Base-by-base conservation (phyloP, 139 green algal species). In the Dunaliella primolecta region DNA sequence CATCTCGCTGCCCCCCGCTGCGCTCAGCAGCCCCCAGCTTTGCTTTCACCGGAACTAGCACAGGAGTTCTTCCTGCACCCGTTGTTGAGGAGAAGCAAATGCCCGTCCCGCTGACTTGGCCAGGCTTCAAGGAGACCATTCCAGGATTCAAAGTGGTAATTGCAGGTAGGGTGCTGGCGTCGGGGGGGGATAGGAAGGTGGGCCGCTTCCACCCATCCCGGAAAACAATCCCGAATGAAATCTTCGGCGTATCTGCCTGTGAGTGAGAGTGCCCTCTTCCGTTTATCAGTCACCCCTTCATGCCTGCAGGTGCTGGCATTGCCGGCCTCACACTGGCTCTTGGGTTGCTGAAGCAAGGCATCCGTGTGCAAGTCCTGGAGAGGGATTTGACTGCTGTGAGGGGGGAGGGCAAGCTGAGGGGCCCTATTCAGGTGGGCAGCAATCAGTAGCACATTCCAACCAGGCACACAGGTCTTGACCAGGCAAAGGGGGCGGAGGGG, bases 401-500 rank as follows among this genome's bases (percentile, higher is more conserved):
- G 0, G 95, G 95, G 3, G 95, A 98, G 89, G 95, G 95, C 89
- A 98, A 98, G 83, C 98, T 98, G 88, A 87, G 96, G 1, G 96
- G 96, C 0, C 96, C 96, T 36, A 99, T 99, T 83, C 95, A 98
- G 91, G 94, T 97, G 79, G 11, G 83, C n/a, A n/a, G n/a, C n/a
- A n/a, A n/a, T n/a, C n/a, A n/a, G 74, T 78, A n/a, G n/a, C n/a
- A n/a, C n/a, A n/a, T n/a, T n/a, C n/a, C n/a, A n/a, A n/a, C n/a
- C n/a, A n/a, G n/a, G n/a, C n/a, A n/a, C n/a, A n/a, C n/a, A n/a
- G n/a, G n/a, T n/a, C n/a, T n/a, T n/a, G n/a, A n/a, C n/a, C n/a
- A n/a, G n/a, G n/a, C n/a, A n/a, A n/a, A n/a, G n/a, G n/a, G n/a
- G n/a, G n/a, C n/a, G n/a, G n/a, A n/a, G n/a, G n/a, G n/a, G n/a